These are phyloP conservation scores for Nemania serpens DNA, from an alignment of 2,329 filamentous ascomycete genomes.

Conservation along the genomic window DNA sequence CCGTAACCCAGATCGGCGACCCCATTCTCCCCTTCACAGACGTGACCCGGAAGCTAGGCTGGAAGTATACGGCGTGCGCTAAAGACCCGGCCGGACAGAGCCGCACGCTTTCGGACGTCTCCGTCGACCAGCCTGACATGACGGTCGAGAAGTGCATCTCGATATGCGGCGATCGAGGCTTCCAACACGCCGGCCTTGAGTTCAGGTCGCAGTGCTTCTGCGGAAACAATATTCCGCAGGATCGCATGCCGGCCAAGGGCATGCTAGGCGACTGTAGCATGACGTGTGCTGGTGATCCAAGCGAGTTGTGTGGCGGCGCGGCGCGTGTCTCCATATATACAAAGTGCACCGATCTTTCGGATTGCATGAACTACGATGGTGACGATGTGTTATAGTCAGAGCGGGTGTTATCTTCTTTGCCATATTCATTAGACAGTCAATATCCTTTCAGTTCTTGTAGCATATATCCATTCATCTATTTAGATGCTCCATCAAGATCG, in stretches of 20 bases:
- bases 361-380: slow-evolving; percentile 32
- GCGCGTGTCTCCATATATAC: slow-evolving; percentile 43
- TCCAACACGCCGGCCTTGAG: slow-evolving; percentile 34
- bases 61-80: slow-evolving; percentile 59
- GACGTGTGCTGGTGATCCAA: slow-evolving; percentile 45
- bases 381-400: background rate
- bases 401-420: background rate
- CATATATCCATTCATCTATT: too few relatives aligned
- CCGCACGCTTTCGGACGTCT: slow-evolving; percentile 36
- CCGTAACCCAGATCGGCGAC: slow-evolving; percentile 44
- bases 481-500: too few relatives aligned
- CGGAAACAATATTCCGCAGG: slow-evolving; percentile 35
- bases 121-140: slow-evolving; percentile 30
- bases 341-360: slow-evolving; percentile 39
- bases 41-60: slow-evolving; percentile 48
- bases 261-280: slow-evolving; percentile 49
- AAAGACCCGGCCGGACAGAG: slow-evolving; percentile 37
- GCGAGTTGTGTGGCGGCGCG: slow-evolving; percentile 46
- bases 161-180: slow-evolving; percentile 28
- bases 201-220: slow-evolving; percentile 38
- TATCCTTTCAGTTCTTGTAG: too few relatives aligned
- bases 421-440: too few relatives aligned
- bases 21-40: slow-evolving; percentile 50
- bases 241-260: slow-evolving; percentile 46
- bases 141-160: slow-evolving; percentile 36